Evolutionary conservation across 306 rosid genomes (phyloP).

Genomic region (Cucurbita maxima): DNA sequence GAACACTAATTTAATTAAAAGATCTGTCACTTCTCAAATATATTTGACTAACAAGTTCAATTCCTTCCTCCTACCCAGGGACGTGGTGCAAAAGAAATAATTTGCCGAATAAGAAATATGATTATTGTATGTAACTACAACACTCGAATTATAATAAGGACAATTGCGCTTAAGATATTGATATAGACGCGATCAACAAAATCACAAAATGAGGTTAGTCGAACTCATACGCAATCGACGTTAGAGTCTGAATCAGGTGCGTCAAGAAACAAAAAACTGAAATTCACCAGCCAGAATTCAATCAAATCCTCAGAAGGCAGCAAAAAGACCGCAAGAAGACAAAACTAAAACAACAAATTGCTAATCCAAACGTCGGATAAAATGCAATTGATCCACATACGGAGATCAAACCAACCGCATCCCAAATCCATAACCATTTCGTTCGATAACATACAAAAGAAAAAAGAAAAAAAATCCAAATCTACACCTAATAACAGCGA

Average conservation of each 20-base stretch:
- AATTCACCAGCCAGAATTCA: not conserved
- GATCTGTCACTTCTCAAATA: not conserved
- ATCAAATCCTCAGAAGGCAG: not conserved
- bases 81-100: not conserved
- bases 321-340: not conserved
- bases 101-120: not conserved
- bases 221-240: not conserved
- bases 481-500: not conserved
- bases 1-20: not conserved
- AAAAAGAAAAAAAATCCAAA: not conserved
- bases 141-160: not conserved
- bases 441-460: not conserved
- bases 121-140: not conserved
- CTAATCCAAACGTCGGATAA: not conserved
- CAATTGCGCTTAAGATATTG: not conserved
- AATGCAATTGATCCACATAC: constrained; percentile 1
- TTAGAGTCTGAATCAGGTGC: not conserved
- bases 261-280: not conserved
- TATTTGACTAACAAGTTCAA: not conserved
- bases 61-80: not conserved
- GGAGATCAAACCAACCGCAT: constrained; percentile 22
- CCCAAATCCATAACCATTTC: not conserved
- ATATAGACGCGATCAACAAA: not conserved
- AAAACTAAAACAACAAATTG: not conserved
- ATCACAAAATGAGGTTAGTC: not conserved